A percentile compares a stretch with the other conserved stretches of the same genome.
phyloP scores from a whole-genome alignment of 495 filamentous ascomycete species.

The Apodospora peruviana region DNA sequence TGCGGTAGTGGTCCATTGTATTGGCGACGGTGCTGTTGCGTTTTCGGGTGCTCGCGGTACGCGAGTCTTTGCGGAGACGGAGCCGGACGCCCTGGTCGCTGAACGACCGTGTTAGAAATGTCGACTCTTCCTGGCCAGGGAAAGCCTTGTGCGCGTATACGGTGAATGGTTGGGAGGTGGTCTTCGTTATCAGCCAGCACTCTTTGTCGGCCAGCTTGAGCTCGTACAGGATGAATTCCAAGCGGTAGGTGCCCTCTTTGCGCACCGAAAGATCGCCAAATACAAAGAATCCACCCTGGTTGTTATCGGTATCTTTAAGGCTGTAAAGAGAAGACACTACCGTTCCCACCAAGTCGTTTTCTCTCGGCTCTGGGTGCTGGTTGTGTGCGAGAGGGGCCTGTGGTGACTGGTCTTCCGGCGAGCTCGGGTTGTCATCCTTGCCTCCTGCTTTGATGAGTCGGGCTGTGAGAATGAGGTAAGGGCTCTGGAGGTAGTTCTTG shows the following conservation, averaged over 20 bases:
- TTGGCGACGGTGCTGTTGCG: slow-evolving; percentile 21
- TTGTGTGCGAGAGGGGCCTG: neutral
- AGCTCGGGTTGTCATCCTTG: slow-evolving; percentile 52
- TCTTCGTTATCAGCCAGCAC: slow-evolving; percentile 55
- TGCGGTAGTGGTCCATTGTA: slow-evolving; percentile 11
- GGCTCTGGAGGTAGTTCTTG: slow-evolving; percentile 65
- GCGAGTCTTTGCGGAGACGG: slow-evolving; percentile 75
- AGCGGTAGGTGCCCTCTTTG: slow-evolving; percentile 68
- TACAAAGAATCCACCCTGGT: slow-evolving; percentile 94
- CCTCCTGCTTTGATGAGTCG: slow-evolving; percentile 38
- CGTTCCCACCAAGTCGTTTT: slow-evolving; percentile 57
- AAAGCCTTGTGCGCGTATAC: slow-evolving; percentile 76
- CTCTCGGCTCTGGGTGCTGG: slow-evolving; percentile 39
- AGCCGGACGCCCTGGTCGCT: slow-evolving; percentile 92
- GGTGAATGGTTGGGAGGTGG: slow-evolving; percentile 68
- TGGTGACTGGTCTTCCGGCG: slow-evolving; percentile 27
- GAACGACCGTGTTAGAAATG: slow-evolving; percentile 85
- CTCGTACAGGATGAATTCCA: slow-evolving; percentile 86
- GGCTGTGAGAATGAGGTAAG: slow-evolving; percentile 62
- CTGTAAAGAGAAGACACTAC: slow-evolving; percentile 89
- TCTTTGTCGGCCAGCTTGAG: slow-evolving; percentile 63
- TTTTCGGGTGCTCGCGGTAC: slow-evolving; percentile 40
- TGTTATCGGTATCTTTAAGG: slow-evolving; percentile 86
- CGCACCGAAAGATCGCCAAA: slow-evolving; percentile 89
- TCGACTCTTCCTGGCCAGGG: slow-evolving; percentile 84